A percentile compares a stretch with the other conserved stretches of the same genome.
These are phyloP conservation scores for Eragrostis nindensis DNA, from an alignment of 176 grass and related monocot genomes.

Conservation along the genomic window DNA sequence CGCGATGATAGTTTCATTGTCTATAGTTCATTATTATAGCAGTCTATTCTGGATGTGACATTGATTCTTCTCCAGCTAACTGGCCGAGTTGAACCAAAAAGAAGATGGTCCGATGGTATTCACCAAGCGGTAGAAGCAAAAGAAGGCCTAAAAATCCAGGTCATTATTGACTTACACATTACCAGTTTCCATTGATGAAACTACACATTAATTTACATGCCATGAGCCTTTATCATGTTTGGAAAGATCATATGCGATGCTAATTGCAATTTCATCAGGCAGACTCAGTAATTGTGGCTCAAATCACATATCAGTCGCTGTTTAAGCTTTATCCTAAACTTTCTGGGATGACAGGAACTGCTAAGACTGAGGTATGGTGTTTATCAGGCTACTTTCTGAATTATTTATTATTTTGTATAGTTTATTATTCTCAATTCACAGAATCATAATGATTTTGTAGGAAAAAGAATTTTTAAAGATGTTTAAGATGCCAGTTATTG, in stretches of 20 bases:
- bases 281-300: conserved; percentile 90
- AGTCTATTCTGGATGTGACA: conserved; percentile 21
- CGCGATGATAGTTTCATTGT: neutral
- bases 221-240: too few relatives aligned
- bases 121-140: conserved; percentile 99
- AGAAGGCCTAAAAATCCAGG: conserved; percentile 94
- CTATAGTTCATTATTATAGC: conserved; percentile 15
- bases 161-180: conserved; percentile 40
- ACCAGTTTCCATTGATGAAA: conserved; percentile 5
- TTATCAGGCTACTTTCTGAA: conserved; percentile 36
- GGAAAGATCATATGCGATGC: conserved; percentile 2
- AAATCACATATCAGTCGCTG: conserved; percentile 97
- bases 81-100: conserved; percentile 87
- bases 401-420: conserved; percentile 1
- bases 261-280: conserved; percentile 64
- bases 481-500: conserved; percentile 98
- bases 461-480: conserved; percentile 99
- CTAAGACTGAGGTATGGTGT: conserved; percentile 89
- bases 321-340: conserved; percentile 99
- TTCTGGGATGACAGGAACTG: conserved; percentile 98
- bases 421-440: conserved; percentile 24
- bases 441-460: conserved; percentile 52
- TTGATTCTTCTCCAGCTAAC: conserved; percentile 69
- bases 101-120: conserved; percentile 99
- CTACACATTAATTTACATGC: neutral